A percentile compares a stretch with the other conserved stretches of the same genome.
phyloP scores from a whole-genome alignment of 768 basidiomycete genomes.

The Daedaleopsis nitida region DNA sequence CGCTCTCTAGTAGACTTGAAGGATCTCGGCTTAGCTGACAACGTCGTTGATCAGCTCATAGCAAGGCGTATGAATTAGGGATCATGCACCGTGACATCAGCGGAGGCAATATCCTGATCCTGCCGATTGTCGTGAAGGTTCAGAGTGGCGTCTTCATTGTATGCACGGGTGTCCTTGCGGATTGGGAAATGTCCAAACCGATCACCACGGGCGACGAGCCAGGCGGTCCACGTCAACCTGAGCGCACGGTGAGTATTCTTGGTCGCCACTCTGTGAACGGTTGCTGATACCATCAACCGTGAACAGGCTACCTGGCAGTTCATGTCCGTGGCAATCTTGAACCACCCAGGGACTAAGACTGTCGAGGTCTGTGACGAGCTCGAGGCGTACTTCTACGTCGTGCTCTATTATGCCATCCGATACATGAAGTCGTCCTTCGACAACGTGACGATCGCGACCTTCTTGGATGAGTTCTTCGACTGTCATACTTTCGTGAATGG shows the following conservation, averaged over 20 bases:
- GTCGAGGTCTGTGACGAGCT: slow-evolving; percentile 18
- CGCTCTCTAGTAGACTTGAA: not conserved
- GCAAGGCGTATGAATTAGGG: not conserved
- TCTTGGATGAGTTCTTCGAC: slow-evolving; percentile 8
- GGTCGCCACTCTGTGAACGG: not conserved
- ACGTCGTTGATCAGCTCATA: not conserved
- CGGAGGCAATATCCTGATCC: slow-evolving; percentile 9
- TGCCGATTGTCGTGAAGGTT: not conserved
- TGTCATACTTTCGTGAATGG: not conserved
- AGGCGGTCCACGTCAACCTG: not conserved
- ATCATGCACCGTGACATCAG: slow-evolving; percentile 16
- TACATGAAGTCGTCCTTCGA: slow-evolving; percentile 2
- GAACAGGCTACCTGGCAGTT: slow-evolving; percentile 23
- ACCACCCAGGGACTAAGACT: not conserved
- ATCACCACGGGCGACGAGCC: not conserved
- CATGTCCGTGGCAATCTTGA: slow-evolving; percentile 7
- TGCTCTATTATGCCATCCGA: slow-evolving; percentile 9
- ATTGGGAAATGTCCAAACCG: slow-evolving; percentile 8
- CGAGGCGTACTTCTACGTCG: slow-evolving; percentile 19
- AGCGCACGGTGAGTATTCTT: not conserved
- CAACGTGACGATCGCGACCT: not conserved
- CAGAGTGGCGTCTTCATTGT: not conserved
- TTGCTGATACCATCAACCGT: too few species aligned
- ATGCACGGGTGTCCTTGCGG: not conserved
- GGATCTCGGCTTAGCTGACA: too few species aligned